phyloP scores from a whole-genome alignment of 176 grass and related monocot genomes.

The Triticum aestivum region IWGSC_CS_RefSeq_v2.1 NC_057812.1:212821802-212822301 shows the following conservation, averaged over 20 bases:
- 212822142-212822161: neutral
- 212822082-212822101: neutral
- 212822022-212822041: neutral
- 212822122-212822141: neutral
- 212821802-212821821: neutral
- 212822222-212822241: too few relatives aligned
- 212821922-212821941: neutral
- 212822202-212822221: too few relatives aligned
- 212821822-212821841: neutral
- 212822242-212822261: too few relatives aligned
- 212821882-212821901: neutral
- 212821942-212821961: conserved; percentile 11
- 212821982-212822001: neutral
- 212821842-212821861: neutral
- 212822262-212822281: too few relatives aligned
- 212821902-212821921: neutral
- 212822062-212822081: neutral
- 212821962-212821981: neutral
- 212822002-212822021: neutral
- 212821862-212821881: neutral
- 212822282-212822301: neutral
- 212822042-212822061: neutral
- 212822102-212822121: neutral
- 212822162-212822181: neutral
- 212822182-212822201: neutral